Base-by-base conservation (phyloP, 257 asterid species). In the Solanum okadae region DNA sequence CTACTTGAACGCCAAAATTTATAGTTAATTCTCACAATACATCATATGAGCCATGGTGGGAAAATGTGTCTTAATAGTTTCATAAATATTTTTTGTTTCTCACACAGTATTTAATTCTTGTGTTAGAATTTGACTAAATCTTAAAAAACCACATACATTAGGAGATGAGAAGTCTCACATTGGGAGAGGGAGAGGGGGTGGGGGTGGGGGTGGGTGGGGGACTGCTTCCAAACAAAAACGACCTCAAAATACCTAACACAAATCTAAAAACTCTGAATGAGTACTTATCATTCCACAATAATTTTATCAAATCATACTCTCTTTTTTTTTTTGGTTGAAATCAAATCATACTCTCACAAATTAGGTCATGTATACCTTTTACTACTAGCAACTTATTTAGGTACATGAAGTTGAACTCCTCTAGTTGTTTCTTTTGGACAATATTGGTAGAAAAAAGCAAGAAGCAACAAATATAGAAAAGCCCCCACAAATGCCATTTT, bases 101-200 rank as follows among this genome's bases (percentile, higher is more conserved):
- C 63, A 52, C 63, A 14, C 20, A 0, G 0, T 5, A 15, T 49
- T 49, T 15, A 5, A 49, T 49, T 14, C 3, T 49, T 14, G 8
- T 14, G 22, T 49, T 49, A 4, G 22, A 15, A 14, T 49, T 49
- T 49, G 22, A 49, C 1, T 49, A 14, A 49, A 49, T 49, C 63
- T 6, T 10, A 40, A 40, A 52, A 2, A 16, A 13, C 2, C 2
- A 46, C 18, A 1, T 18, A 18, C 1, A 6, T 52, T 8, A 18
- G 8, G n/a, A 52, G 63, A 18, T 52, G 63, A 52, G 7, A 63
- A 63, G 31, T 23, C 7, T 10, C 31, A 4, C 15, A 9, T 63
- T n/a, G 9, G 61, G 0, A 2, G 61, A 5, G 9, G 8, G 8
- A 49, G 8, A 2, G 61, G 22, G 59, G 1, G 20, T 0, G 52